Base-by-base conservation (phyloP, 2,329 filamentous ascomycete genomes). In the Xylaria sp. region DNA sequence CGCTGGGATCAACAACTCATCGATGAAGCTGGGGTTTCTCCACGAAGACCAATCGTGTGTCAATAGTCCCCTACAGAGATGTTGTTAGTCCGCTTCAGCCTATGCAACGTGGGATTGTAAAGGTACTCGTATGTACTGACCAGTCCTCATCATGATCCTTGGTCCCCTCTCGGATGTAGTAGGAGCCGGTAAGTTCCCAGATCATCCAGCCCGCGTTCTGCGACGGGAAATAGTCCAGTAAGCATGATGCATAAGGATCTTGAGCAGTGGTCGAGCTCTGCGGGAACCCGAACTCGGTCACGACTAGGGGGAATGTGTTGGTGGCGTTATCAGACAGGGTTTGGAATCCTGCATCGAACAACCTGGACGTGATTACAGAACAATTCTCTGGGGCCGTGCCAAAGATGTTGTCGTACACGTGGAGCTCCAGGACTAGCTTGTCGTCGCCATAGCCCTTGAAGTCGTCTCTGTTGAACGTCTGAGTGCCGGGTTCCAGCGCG, bases 351-450 rank as follows among this genome's bases (percentile, higher is more conserved):
- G 76, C 76, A 48, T 75, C 71, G 67, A 77, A 76, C 5, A 85
- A 69, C 5, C 77, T 75, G 19, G 72, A 68, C 55, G 74, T 70
- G 3, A 83, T 75, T 1, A 70, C 71, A 9, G 68, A 69, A 66
- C 83, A 86, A 63, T 75, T 76, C 0, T 69, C 76, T 0, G 76
- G 74, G 0, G 71, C 65, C 1, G 63, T 50, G n/a, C 62, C 61
- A 2, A 64, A 30, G 35, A 71, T 69, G 59, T 77, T 83, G 59
- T 83, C 76, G 68, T 86, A 86, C 68, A 82, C 84, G 74, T 86
- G 83, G 7, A 86, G 71, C 69, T 86, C 83, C 1, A 85, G 77
- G 3, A 83, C 82, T 0, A 85, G 71, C 70, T 85, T 85, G 63
- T 83, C 70, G 5, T 82, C 70, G 2, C 70, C 73, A 64, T 79